These are phyloP conservation scores for Phytophthora quininea DNA, from an alignment of 352 stramenopile species.

Conservation along the genomic window DNA sequence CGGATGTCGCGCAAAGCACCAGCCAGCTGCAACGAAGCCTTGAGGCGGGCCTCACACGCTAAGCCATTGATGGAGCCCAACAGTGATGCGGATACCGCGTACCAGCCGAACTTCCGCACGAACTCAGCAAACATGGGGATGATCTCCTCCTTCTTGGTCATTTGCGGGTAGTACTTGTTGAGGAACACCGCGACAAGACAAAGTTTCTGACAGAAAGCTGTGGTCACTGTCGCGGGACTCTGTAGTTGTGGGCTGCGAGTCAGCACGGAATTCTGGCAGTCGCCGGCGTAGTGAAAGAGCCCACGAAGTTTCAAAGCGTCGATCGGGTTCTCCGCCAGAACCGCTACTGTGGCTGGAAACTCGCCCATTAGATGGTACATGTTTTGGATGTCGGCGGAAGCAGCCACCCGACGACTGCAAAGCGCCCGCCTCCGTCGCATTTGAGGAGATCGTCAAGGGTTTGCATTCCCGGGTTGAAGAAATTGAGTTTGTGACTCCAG, in stretches of 20 bases:
- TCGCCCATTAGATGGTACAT: constrained; percentile 12
- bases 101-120: neutral
- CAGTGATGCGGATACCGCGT: neutral
- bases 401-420: neutral
- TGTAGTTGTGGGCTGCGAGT: no score
- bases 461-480: constrained; percentile 12
- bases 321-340: constrained; percentile 6
- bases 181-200: constrained; percentile 10
- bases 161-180: neutral
- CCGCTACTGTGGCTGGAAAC: neutral
- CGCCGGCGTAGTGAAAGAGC: neutral
- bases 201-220: constrained; percentile 11
- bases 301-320: neutral
- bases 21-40: neutral
- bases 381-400: constrained; percentile 8
- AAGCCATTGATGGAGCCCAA: neutral
- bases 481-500: constrained; percentile 10
- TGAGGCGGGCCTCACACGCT: neutral
- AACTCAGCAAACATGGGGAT: neutral
- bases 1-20: neutral
- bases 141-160: neutral
- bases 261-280: no score
- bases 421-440: neutral
- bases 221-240: neutral
- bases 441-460: neutral